Evolutionary conservation across 495 filamentous ascomycete genomes (phyloP).

Genomic region (Aspergillus carlsbadensis): DNA sequence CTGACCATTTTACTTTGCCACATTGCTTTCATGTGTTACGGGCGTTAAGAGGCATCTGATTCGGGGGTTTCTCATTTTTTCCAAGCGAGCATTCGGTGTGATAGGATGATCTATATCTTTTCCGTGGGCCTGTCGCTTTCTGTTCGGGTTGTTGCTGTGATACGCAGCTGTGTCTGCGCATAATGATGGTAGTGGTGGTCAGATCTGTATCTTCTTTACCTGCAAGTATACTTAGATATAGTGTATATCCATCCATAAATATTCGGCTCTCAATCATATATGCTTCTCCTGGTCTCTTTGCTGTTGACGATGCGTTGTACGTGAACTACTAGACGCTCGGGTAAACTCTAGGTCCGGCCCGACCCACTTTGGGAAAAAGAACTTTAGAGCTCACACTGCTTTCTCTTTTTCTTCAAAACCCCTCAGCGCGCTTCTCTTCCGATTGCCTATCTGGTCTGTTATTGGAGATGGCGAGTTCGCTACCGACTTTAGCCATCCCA

Average conservation of each 20-base stretch:
- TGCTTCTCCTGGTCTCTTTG: not conserved
- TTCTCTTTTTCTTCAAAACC: not conserved
- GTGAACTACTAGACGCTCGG: not conserved
- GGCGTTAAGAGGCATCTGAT: conserved; percentile 41
- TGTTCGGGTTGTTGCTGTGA: conserved; percentile 19
- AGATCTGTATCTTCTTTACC: conserved; percentile 29
- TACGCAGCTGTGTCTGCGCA: conserved; percentile 30
- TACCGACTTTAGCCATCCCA: conserved; percentile 50
- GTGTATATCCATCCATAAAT: conserved; percentile 9
- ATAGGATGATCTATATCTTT: conserved; percentile 22
- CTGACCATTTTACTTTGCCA: conserved; percentile 11
- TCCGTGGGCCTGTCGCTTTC: conserved; percentile 5
- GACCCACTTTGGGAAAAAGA: conserved; percentile 6
- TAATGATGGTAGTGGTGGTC: conserved; percentile 36
- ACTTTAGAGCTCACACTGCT: not conserved
- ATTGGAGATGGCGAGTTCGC: conserved; percentile 28
- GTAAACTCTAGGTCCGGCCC: conserved; percentile 5
- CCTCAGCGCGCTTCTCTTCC: not conserved
- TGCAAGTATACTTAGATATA: conserved; percentile 22
- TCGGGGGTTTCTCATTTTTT: conserved; percentile 28
- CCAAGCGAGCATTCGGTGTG: conserved; percentile 44
- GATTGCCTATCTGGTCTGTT: too few species aligned
- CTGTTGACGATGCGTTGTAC: not conserved
- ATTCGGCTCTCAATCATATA: not conserved
- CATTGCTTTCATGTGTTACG: conserved; percentile 18